These are phyloP conservation scores for Aspergillus terreus DNA, from an alignment of 2,329 filamentous ascomycete species.

Conservation along the genomic window DNA sequence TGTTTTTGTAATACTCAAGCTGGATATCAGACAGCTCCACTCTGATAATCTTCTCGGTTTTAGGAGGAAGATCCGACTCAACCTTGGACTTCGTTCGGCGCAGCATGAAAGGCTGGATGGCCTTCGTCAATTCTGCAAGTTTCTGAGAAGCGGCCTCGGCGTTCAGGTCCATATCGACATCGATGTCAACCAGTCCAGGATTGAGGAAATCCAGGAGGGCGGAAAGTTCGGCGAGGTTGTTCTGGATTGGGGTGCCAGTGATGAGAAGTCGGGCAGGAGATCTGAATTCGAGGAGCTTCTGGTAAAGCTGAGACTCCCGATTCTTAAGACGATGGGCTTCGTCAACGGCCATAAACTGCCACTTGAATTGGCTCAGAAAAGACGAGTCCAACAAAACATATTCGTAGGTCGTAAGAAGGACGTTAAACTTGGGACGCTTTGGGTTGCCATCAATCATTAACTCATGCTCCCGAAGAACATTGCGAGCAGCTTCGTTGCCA, in stretches of 20 bases:
- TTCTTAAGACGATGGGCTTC: conserved; percentile 98
- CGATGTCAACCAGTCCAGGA: conserved; percentile 86
- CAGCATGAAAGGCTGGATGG: conserved; percentile 91
- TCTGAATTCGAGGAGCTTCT: conserved; percentile 78
- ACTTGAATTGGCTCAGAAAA: conserved; percentile 86
- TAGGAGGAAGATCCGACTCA: conserved; percentile 91
- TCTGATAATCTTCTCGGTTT: conserved; percentile 98
- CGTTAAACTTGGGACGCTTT: conserved; percentile 91
- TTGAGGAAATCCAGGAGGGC: conserved; percentile 95
- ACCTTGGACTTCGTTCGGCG: conserved; percentile 96
- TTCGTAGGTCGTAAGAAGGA: conserved; percentile 96
- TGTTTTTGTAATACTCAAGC: conserved; percentile 98
- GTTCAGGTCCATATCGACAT: conserved; percentile 82
- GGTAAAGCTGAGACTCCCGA: conserved; percentile 87
- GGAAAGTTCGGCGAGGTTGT: conserved; percentile 87
- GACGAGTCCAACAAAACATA: conserved; percentile 84
- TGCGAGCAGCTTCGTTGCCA: conserved; percentile 80
- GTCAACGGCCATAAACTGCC: conserved; percentile 95
- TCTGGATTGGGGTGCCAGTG: conserved; percentile 95
- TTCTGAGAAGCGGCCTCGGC: conserved; percentile 81
- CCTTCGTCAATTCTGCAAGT: conserved; percentile 75
- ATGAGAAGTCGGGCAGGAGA: conserved; percentile 87
- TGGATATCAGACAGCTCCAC: conserved; percentile 96
- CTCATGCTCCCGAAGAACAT: conserved; percentile 86
- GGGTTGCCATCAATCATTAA: conserved; percentile 80